phyloP scores from a whole-genome alignment of 2,329 filamentous ascomycete species.

The Calonectria crousiana region DNA sequence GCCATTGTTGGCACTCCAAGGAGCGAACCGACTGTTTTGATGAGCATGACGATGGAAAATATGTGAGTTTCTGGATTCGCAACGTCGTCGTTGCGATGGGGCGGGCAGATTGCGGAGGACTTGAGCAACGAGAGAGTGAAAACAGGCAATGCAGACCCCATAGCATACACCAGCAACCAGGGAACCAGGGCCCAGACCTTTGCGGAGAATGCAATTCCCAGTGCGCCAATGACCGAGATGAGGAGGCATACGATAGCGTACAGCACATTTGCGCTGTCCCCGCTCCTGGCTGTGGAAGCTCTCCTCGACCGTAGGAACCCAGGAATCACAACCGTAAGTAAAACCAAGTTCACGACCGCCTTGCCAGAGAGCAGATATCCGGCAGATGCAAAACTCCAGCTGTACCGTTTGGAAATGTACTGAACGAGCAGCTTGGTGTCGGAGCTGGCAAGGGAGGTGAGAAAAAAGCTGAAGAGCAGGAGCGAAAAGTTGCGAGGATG shows the following conservation, averaged over 20 bases:
- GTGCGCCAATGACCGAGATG: constrained; percentile 51
- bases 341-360: constrained; percentile 60
- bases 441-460: constrained; percentile 62
- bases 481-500: constrained; percentile 57
- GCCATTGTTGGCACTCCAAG: constrained; percentile 62
- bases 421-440: constrained; percentile 64
- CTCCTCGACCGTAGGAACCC: constrained; percentile 45
- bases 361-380: constrained; percentile 63
- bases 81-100: constrained; percentile 3
- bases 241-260: constrained; percentile 36
- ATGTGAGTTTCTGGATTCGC: constrained; percentile 54
- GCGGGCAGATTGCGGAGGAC: constrained; percentile 52
- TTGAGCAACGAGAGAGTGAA: constrained; percentile 63
- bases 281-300: constrained; percentile 1
- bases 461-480: constrained; percentile 58
- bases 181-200: constrained; percentile 56
- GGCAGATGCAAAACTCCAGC: constrained; percentile 59
- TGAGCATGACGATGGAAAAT: constrained; percentile 65
- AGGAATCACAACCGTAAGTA: constrained; percentile 58
- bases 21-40: constrained; percentile 61
- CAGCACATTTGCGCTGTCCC: constrained; percentile 34
- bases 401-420: constrained; percentile 63
- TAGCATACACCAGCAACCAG: constrained; percentile 58
- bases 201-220: constrained; percentile 55
- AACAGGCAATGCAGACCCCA: constrained; percentile 62